Evolutionary conservation across 495 filamentous ascomycete species (phyloP).

Genomic region (Bacidia gigantensis): DNA sequence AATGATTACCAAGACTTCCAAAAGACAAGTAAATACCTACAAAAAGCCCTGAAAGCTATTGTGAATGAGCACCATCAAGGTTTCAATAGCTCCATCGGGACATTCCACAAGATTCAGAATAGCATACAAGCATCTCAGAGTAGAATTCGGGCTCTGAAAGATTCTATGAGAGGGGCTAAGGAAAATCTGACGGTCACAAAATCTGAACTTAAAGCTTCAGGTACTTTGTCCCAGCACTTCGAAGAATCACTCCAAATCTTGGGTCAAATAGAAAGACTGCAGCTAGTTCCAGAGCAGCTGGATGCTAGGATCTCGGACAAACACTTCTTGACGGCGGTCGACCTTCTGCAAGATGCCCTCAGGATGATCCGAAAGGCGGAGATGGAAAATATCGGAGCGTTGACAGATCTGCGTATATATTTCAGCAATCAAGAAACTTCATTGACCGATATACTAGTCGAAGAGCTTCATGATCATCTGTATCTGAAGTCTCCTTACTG

Average conservation of each 20-base stretch:
- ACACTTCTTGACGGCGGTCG: slow-evolving; percentile 81
- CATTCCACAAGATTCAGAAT: slow-evolving; percentile 93
- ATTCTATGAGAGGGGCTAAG: slow-evolving; percentile 73
- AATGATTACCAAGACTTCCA: slow-evolving; percentile 74
- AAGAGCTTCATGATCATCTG: slow-evolving; percentile 93
- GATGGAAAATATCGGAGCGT: slow-evolving; percentile 79
- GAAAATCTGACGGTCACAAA: slow-evolving; percentile 69
- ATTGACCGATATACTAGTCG: slow-evolving; percentile 84
- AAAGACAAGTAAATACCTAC: slow-evolving; percentile 66
- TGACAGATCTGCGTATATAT: slow-evolving; percentile 75
- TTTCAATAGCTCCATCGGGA: slow-evolving; percentile 97
- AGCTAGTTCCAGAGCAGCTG: slow-evolving; percentile 80
- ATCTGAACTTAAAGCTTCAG: slow-evolving; percentile 79
- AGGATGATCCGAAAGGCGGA: slow-evolving; percentile 72
- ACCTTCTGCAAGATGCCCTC: slow-evolving; percentile 76
- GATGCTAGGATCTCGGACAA: slow-evolving; percentile 94
- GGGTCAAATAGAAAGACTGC: slow-evolving; percentile 72
- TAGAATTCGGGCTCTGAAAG: slow-evolving; percentile 67
- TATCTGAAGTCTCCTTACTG: slow-evolving; percentile 96
- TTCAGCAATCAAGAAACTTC: slow-evolving; percentile 85
- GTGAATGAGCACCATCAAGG: slow-evolving; percentile 98
- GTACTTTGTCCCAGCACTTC: slow-evolving; percentile 75
- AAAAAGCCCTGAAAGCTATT: slow-evolving; percentile 82
- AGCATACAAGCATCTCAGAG: slow-evolving; percentile 82
- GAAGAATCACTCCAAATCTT: slow-evolving; percentile 81